Base-by-base conservation (phyloP, 2,329 filamentous ascomycete species). In the Clonostachys rhizophaga region DNA sequence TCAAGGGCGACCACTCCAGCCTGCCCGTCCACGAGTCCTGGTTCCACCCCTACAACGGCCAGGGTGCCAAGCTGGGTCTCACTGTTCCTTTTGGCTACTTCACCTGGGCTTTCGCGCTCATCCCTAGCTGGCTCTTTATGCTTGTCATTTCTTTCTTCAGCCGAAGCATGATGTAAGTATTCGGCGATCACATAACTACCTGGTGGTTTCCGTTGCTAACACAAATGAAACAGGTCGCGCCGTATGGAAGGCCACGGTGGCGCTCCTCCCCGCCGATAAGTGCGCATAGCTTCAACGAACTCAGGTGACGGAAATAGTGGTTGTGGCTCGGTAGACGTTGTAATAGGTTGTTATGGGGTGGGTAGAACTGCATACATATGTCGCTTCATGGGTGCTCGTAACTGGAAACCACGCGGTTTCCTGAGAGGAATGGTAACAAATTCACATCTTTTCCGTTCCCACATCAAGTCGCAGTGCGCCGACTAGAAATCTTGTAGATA, bases 101-200 rank as follows among this genome's bases (percentile, higher is more conserved):
- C 45, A 72, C 89, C 55, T 90, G 81, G 79, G 74, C 73, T 54
- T 81, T 87, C 58, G 75, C 77, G 57, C 68, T 86, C 43, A 67
- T 89, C 49, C 79, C 87, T 49, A 83, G 84, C 72, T 92, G 88
- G 88, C 68, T 81, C 47, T 83, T 90, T 60, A 91, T 92, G 88
- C 75, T 92, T 55, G 62, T 80, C 43, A 75, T 92, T 56, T 88
- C 84, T 46, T 83, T 91, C 63, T 59, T 86, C 53, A 89, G 83
- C 75, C 78, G 87, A 61, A 79, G 74, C 49, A 78, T 91, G 66
- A 90, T 91, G 88, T 90, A 71, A 78, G 86, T 75, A 46, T 16
- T 34, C 14, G 3, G 36, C 36, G 36, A 8, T 39, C 14, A 4
- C 7, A 39, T 12, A 33, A n/a, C 24, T 10, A 9, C 24, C 24